Evolutionary conservation across 2,329 filamentous ascomycete genomes (phyloP), one percentile per base, ranked within the genome.

Genomic region (Colletotrichum endophyticum): DNA sequence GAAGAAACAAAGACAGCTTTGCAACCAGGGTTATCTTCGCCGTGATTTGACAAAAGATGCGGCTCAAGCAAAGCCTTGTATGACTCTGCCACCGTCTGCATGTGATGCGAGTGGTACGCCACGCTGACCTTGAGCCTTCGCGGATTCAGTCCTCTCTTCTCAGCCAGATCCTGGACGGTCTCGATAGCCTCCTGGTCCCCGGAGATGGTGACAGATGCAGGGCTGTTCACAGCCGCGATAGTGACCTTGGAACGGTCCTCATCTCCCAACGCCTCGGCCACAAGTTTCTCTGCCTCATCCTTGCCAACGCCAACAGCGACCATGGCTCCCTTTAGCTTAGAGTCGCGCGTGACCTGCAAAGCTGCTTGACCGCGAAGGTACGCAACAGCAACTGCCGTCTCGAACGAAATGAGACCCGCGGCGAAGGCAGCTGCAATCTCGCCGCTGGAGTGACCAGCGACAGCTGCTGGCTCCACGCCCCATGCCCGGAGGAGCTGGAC

Each of bases 151-250:
- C 66, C 66, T 34, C 69, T 34, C 15, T 36, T 81, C 53, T 88
- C 84, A 19, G 87, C 77, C 30, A 80, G 79, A 2, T 77, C 71
- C 1, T 79, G 84, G 5, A 78, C 15, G 39, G 39, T 72, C 3
- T 80, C 78, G n/a, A 84, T 79, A 9, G 80, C 82, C 5, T 76
- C 61, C 30, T 74, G 59, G 49, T 84, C 82, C 22, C 83, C 83
- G 2, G 83, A 84, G 7, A 83, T 73, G 2, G 83, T 84, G 15
- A 83, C 80, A 49, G 86, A 90, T 1, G 83, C 82, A 0, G 89
- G 89, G 32, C 88, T 89, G 83, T 92, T 92, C 78, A 88, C 85
- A 78, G 89, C 89, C 27, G 71, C 64, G 34, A 69, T 67, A 53
- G 74, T 27, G 34, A 61, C 71, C 15, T 67, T 71, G 13, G 30